Evolutionary conservation across 2,329 filamentous ascomycete genomes (phyloP).

Genomic region (Botrytis fabae): DNA sequence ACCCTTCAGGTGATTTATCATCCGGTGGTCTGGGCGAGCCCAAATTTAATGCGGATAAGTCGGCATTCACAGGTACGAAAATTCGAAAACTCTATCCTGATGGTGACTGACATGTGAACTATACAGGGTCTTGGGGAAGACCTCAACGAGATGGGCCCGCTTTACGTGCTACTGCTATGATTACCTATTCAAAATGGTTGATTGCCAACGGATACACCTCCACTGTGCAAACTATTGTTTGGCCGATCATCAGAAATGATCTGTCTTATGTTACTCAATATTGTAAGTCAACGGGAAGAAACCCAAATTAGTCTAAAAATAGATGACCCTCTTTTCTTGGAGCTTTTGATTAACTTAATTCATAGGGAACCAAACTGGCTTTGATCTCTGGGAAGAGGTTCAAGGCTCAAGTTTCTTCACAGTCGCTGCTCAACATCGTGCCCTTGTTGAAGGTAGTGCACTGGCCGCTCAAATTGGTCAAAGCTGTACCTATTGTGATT

Average conservation of each 20-base stretch:
- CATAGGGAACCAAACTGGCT: conserved; percentile 53
- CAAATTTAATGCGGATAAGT: conserved; percentile 68
- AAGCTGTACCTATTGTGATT: conserved; percentile 59
- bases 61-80: conserved; percentile 55
- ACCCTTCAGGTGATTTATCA: conserved; percentile 50
- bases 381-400: conserved; percentile 84
- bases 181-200: conserved; percentile 72
- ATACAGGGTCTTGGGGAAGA: conserved; percentile 61
- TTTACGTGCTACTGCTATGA: conserved; percentile 71
- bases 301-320: neutral
- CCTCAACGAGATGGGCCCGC: conserved; percentile 80
- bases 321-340: neutral
- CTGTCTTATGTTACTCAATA: conserved; percentile 73
- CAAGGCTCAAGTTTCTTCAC: conserved; percentile 79
- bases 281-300: conserved; percentile 45
- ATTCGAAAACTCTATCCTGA: neutral
- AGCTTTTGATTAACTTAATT: conserved; percentile 12
- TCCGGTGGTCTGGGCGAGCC: conserved; percentile 65
- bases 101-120: conserved; percentile 1
- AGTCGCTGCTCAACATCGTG: conserved; percentile 65
- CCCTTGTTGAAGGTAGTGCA: conserved; percentile 64
- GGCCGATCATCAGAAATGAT: conserved; percentile 76
- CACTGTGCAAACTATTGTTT: conserved; percentile 54
- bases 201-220: conserved; percentile 58
- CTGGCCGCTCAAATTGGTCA: conserved; percentile 65